These are phyloP conservation scores for Blastocystis sp. DNA, from an alignment of 352 stramenopile species.

Conservation along the genomic window DNA sequence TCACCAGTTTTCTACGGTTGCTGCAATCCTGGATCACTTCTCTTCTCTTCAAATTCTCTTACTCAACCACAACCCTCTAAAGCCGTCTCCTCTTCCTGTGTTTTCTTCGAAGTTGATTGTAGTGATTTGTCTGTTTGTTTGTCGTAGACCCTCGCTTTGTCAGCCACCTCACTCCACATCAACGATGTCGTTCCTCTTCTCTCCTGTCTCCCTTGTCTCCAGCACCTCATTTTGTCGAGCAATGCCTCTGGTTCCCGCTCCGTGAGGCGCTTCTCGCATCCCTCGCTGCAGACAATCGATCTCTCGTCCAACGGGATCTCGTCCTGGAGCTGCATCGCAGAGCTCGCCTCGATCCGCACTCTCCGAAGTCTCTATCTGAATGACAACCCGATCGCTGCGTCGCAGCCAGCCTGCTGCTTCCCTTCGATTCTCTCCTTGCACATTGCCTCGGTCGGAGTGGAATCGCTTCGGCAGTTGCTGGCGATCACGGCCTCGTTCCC, in stretches of 20 bases:
- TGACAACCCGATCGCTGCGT: background rate
- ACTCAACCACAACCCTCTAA: background rate
- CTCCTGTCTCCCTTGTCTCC: background rate
- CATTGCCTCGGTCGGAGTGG: background rate
- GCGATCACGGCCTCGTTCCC: background rate
- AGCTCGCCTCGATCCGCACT: background rate
- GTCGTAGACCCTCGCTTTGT: background rate
- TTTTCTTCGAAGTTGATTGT: background rate
- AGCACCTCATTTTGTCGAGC: background rate
- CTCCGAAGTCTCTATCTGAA: background rate
- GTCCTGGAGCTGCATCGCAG: background rate
- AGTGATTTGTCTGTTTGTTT: background rate
- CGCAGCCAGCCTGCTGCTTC: background rate
- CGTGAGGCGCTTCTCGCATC: background rate
- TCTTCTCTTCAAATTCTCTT: background rate
- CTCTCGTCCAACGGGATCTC: background rate
- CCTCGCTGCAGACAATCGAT: background rate
- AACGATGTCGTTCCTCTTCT: conserved; percentile 2
- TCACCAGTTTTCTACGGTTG: background rate
- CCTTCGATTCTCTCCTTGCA: background rate
- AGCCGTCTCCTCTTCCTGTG: background rate
- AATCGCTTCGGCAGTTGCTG: background rate
- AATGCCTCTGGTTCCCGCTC: background rate
- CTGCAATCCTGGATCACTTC: background rate
- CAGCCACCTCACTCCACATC: background rate